phyloP scores from a whole-genome alignment of 306 rosid species.

The Vigna mungo region DNA sequence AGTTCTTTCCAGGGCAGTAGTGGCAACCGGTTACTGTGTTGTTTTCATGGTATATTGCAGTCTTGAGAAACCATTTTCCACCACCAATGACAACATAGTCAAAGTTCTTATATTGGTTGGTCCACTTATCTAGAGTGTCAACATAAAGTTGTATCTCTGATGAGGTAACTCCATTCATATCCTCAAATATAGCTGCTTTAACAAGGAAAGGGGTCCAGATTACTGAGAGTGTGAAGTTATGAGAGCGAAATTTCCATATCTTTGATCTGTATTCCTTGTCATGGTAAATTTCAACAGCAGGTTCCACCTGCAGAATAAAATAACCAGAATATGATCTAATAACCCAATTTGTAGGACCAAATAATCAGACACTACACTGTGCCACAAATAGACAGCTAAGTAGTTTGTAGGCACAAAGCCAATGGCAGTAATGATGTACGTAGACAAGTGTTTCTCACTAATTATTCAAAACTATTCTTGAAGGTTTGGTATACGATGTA shows the following conservation, averaged over 20 bases:
- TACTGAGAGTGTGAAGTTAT: slow-evolving; percentile 82
- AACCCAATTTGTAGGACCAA: slow-evolving; percentile 41
- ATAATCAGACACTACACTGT: slow-evolving; percentile 9
- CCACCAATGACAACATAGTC: slow-evolving; percentile 71
- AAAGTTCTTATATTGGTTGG: slow-evolving; percentile 49
- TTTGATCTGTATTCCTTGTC: slow-evolving; percentile 87
- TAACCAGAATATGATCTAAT: slow-evolving; percentile 32
- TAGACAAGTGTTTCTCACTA: neutral
- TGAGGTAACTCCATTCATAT: slow-evolving; percentile 75
- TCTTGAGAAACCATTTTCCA: slow-evolving; percentile 90
- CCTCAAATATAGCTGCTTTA: slow-evolving; percentile 72
- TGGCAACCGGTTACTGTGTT: slow-evolving; percentile 66
- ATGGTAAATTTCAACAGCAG: slow-evolving; percentile 78
- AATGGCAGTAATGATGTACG: neutral
- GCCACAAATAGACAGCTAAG: slow-evolving; percentile 31
- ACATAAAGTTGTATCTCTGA: slow-evolving; percentile 77
- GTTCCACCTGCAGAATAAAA: slow-evolving; percentile 75
- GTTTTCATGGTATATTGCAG: slow-evolving; percentile 77
- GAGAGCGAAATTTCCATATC: slow-evolving; percentile 76
- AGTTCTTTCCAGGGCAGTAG: slow-evolving; percentile 68
- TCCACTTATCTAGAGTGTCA: slow-evolving; percentile 73
- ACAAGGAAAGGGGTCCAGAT: slow-evolving; percentile 90
- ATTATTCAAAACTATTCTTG: slow-evolving; percentile 13
- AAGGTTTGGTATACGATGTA: neutral
- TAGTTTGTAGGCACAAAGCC: slow-evolving; percentile 37